Base-by-base conservation (phyloP, 2,329 filamentous ascomycete species). In the Pseudogymnoascus sp. region DNA sequence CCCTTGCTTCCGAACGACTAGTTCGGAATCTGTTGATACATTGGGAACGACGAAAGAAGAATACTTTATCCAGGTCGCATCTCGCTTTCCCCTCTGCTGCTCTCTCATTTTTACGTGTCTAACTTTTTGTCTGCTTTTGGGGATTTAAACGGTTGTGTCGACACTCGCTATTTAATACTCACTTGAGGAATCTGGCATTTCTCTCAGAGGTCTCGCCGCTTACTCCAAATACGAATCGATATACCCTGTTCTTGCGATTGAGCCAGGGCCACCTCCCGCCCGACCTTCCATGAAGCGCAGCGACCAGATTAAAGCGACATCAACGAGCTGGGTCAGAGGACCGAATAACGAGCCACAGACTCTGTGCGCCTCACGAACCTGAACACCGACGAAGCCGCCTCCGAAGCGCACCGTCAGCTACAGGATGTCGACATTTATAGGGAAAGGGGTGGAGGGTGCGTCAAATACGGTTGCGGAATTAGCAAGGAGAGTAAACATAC, bases 401-500 rank as follows among this genome's bases (percentile, higher is more conserved):
- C 16, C 18, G 31, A 37, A 14, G 16, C n/a, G 34, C 28, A 18
- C 11, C 16, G 9, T 28, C n/a, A 34, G n/a, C 28, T 21, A 5
- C 28, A 56, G 14, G 28, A 56, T 56, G 49, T 56, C 28, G 49
- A 36, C 9, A 1, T 56, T 56, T 16, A 9, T 56, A 34, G n/a
- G n/a, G 25, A 60, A 60, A 25, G 23, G 36, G 59, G 11, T 62
- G 18, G 66, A 66, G 62, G 65, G 63, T 68, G 70, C 66, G 37
- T 70, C 71, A 62, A 66, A 61, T 28, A 71, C 71, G 31, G 25
- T 71, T 16, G 67, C 46, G 49, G 68, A 70, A 49, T 67, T 74
- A 23, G 69, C 66, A 28, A 73, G 72, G 65, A 82, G 85, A 65
- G 86, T 88, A 70, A 71, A 79, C 59, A 87, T 88, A 65, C 84